Evolutionary conservation across 225 moss, liverwort and hornwort species (phyloP).

Genomic region (Pleurozium schreberi): DNA sequence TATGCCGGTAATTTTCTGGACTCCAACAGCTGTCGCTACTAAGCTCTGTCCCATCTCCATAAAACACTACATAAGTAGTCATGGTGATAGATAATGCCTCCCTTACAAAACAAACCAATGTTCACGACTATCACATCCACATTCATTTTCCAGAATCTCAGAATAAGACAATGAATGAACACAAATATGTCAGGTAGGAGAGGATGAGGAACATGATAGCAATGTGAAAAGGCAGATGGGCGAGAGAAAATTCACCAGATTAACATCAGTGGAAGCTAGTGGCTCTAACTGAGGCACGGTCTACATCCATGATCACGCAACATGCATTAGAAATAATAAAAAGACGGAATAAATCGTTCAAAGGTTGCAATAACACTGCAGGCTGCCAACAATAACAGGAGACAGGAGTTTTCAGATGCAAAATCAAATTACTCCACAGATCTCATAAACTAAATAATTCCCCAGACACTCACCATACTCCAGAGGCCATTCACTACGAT

Average conservation of each 20-base stretch:
- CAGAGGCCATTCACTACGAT: slow-evolving; percentile 88
- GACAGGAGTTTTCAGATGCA: not conserved
- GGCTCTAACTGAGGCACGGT: slow-evolving; percentile 85
- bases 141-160: not conserved
- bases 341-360: not conserved
- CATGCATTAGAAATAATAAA: not conserved
- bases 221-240: not conserved
- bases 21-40: slow-evolving; percentile 81
- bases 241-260: slow-evolving; percentile 43
- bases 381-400: not conserved
- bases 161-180: not conserved
- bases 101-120: not conserved
- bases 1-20: slow-evolving; percentile 83
- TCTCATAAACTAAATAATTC: not conserved
- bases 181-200: not conserved
- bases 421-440: not conserved
- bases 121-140: not conserved
- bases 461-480: slow-evolving; percentile 52
- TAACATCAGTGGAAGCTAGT: slow-evolving; percentile 67
- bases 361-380: not conserved
- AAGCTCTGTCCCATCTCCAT: slow-evolving; percentile 58
- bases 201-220: not conserved
- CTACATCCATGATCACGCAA: slow-evolving; percentile 26
- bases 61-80: not conserved
- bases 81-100: not conserved